A percentile compares a stretch with the other conserved stretches of the same genome.
phyloP scores from a whole-genome alignment of 2,329 filamentous ascomycete species.

The Aspergillus sp. region DNA sequence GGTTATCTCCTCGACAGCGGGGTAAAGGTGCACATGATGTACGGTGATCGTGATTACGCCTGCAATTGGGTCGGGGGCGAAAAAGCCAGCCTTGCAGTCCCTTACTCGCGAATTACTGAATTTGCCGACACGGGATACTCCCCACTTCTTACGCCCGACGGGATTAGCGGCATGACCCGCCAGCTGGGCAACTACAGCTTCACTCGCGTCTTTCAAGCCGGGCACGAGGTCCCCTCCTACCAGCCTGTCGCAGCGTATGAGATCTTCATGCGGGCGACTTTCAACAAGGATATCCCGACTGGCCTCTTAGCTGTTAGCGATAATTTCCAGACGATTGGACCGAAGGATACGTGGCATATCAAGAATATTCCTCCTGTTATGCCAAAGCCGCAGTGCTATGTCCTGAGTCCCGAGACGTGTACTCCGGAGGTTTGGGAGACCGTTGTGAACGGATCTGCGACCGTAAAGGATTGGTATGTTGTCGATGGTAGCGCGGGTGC shows the following conservation, averaged over 20 bases:
- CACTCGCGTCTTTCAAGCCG: constrained; percentile 46
- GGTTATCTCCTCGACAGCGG: constrained; percentile 54
- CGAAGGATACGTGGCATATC: not conserved
- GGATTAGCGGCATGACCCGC: constrained; percentile 33
- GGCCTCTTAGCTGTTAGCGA: not conserved
- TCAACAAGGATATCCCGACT: not conserved
- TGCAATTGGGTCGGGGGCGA: constrained; percentile 59
- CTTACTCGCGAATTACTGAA: constrained; percentile 39
- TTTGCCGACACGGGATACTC: constrained; percentile 31
- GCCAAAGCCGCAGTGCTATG: constrained; percentile 2
- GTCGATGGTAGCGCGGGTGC: not conserved
- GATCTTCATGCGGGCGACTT: constrained; percentile 6
- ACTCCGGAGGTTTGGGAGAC: not conserved
- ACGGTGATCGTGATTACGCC: constrained; percentile 57
- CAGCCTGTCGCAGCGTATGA: constrained; percentile 36
- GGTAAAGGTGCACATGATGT: constrained; percentile 55
- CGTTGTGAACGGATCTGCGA: not conserved
- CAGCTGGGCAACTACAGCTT: constrained; percentile 39
- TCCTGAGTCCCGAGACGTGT: not conserved
- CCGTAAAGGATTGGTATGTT: constrained; percentile 2
- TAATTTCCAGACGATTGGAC: constrained; percentile 1
- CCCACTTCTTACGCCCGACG: constrained; percentile 27
- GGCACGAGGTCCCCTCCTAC: constrained; percentile 55
- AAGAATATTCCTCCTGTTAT: not conserved
- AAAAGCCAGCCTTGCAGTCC: constrained; percentile 48